Evolutionary conservation across 2,329 filamentous ascomycete species (phyloP).

Genomic region (Ambrosiella cleistominuta): DNA sequence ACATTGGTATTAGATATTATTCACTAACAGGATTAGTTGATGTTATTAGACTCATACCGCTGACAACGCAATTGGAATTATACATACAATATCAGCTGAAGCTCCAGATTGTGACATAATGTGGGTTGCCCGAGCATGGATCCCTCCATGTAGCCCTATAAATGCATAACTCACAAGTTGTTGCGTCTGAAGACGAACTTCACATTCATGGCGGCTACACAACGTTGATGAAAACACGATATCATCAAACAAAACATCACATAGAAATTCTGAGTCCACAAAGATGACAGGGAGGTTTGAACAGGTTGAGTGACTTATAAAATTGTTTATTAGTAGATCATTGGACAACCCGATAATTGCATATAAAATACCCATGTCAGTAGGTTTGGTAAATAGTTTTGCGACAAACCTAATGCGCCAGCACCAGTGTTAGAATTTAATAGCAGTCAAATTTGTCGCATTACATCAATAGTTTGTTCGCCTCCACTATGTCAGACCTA

Average conservation of each 20-base stretch:
- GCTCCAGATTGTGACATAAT: neutral
- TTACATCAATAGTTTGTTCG: neutral
- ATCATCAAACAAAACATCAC: no score
- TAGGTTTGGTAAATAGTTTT: neutral
- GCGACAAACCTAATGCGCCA: neutral
- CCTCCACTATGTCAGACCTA: conserved; percentile 29
- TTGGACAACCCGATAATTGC: neutral
- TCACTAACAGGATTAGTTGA: neutral
- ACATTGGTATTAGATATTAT: no score
- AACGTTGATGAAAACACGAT: neutral
- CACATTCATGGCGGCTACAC: neutral
- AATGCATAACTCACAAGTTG: neutral
- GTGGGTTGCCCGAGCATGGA: neutral
- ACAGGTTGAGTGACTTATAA: no score
- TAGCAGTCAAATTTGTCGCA: neutral
- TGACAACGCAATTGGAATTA: neutral
- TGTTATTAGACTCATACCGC: no score
- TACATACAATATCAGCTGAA: neutral
- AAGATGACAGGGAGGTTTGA: no score
- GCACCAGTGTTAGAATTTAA: neutral
- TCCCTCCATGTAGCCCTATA: conserved; percentile 1
- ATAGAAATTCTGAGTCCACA: no score
- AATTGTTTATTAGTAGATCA: neutral
- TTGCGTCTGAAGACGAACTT: neutral
- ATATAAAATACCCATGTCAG: neutral